phyloP scores from a whole-genome alignment of 164 flowering plant genomes.

The Vitis amurensis region DNA sequence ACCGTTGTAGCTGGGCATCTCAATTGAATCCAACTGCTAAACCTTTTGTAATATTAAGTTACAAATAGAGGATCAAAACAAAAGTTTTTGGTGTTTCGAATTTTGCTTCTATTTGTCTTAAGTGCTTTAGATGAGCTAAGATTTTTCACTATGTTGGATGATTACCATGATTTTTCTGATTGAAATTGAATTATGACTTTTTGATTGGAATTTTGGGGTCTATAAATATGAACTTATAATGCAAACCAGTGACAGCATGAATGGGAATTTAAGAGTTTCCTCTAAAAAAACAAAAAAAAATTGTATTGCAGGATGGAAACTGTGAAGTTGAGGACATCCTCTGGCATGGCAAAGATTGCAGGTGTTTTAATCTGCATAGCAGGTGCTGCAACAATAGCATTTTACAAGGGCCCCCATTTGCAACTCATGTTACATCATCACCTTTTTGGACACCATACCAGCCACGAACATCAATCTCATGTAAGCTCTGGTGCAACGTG shows the following conservation, averaged over 20 bases:
- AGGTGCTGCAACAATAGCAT: slow-evolving; percentile 59
- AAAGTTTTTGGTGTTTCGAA: too few species aligned
- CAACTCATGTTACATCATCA: slow-evolving; percentile 30
- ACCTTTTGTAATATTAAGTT: too few species aligned
- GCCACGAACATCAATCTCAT: background rate
- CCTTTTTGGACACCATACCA: slow-evolving; percentile 13
- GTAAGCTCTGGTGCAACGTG: slow-evolving; percentile 34
- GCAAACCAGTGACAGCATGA: too few species aligned
- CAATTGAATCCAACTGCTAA: too few species aligned
- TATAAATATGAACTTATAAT: too few species aligned
- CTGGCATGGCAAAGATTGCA: slow-evolving; percentile 55
- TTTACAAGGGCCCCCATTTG: slow-evolving; percentile 62
- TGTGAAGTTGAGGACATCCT: slow-evolving; percentile 40
- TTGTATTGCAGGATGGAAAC: slow-evolving; percentile 54
- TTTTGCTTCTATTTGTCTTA: background rate
- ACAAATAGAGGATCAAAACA: too few species aligned
- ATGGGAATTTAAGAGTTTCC: too few species aligned
- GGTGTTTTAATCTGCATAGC: slow-evolving; percentile 57
- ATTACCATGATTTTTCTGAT: too few species aligned
- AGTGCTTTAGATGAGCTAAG: background rate
- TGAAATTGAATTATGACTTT: too few species aligned
- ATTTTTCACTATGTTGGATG: background rate
- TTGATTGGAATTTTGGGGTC: too few species aligned
- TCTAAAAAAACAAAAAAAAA: too few species aligned
- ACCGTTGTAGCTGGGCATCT: too few species aligned